These are phyloP conservation scores for Xylaria sp. DNA, from an alignment of 2,329 filamentous ascomycete species.

Conservation along the genomic window DNA sequence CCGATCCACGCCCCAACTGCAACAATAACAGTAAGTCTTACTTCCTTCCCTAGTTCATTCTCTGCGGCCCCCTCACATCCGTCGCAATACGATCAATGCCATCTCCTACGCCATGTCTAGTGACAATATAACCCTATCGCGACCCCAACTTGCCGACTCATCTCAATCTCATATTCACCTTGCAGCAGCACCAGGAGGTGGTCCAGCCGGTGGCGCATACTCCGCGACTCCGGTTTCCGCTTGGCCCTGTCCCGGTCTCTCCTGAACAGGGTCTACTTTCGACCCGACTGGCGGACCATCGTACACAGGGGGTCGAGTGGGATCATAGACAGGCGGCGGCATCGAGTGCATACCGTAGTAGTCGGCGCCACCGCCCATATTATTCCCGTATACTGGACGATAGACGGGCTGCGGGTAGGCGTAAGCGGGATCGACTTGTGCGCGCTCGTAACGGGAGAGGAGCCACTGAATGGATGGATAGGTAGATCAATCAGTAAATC, in stretches of 20 bases:
- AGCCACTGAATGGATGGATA: conserved; percentile 57
- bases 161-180: conserved; percentile 21
- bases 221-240: conserved; percentile 32
- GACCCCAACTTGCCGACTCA: conserved; percentile 33
- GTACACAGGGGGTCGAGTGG: conserved; percentile 66
- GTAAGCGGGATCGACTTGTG: conserved; percentile 61
- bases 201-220: conserved; percentile 60
- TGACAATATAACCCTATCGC: not conserved
- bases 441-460: conserved; percentile 58
- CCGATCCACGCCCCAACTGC: conserved; percentile 23
- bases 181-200: conserved; percentile 52
- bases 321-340: conserved; percentile 69
- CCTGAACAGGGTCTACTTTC: conserved; percentile 66
- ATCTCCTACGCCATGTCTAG: not conserved
- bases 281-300: conserved; percentile 59
- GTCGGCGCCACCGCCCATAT: conserved; percentile 29
- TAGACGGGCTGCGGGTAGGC: conserved; percentile 50
- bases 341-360: conserved; percentile 63
- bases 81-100: not conserved
- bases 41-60: not conserved
- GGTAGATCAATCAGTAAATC: not conserved
- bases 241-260: conserved; percentile 8
- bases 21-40: not conserved
- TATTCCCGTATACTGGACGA: conserved; percentile 45
- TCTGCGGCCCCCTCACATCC: not conserved